Percentiles rank a stretch among this genome's conserved stretches.
Conservation (phyloP, 1,284 basidiomycete genomes). For the Ustilago bromivora region DNA sequence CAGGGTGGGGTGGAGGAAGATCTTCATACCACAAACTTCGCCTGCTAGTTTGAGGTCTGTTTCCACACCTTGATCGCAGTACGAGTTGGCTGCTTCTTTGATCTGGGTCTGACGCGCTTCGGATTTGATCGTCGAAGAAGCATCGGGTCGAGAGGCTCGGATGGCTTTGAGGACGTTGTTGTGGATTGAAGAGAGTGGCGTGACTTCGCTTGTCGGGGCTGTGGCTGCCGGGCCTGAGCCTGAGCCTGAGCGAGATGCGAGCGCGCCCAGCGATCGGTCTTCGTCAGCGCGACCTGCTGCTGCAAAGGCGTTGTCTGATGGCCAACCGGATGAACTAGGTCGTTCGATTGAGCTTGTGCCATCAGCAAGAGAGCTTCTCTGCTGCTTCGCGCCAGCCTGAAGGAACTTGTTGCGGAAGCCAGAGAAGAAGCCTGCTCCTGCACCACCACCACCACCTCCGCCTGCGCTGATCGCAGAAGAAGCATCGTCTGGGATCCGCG, state of each 20-base stretch:
- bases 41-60: constrained; percentile 70
- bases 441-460: constrained; percentile 6
- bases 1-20: constrained; percentile 68
- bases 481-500: constrained; percentile 18
- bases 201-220: constrained; percentile 56
- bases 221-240: constrained; percentile 25
- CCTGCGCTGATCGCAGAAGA: constrained; percentile 6
- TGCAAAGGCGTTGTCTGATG: constrained; percentile 23
- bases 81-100: constrained; percentile 69
- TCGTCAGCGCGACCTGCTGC: constrained; percentile 39
- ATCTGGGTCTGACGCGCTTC: constrained; percentile 68
- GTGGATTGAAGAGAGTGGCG: constrained; percentile 68
- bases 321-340: constrained; percentile 22
- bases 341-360: constrained; percentile 61
- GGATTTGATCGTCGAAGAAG: constrained; percentile 66
- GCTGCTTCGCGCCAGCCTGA: constrained; percentile 28
- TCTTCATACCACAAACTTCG: constrained; percentile 68
- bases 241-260: constrained; percentile 1
- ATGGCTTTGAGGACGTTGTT: constrained; percentile 68
- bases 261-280: constrained; percentile 30
- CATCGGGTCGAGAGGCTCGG: constrained; percentile 70
- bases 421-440: constrained; percentile 49
- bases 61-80: constrained; percentile 70
- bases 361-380: constrained; percentile 56
- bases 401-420: constrained; percentile 48